Percentiles rank a stretch among this genome's conserved stretches.
Evolutionary conservation across 2,329 filamentous ascomycete genomes (phyloP).

Genomic region (Aureobasidium melanogenum): DNA sequence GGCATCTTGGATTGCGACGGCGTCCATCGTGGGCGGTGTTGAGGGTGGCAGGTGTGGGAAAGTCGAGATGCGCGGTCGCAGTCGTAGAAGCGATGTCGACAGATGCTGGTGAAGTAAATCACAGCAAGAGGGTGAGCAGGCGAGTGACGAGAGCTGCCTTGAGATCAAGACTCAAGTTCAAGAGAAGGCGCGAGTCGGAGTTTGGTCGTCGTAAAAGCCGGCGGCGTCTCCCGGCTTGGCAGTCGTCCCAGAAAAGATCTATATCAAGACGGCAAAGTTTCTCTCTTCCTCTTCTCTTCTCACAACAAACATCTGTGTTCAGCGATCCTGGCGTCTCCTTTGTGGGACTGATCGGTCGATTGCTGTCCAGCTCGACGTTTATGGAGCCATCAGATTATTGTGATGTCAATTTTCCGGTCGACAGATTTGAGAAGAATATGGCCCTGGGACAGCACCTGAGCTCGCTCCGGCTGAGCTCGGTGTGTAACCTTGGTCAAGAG

Average conservation of each 20-base stretch:
- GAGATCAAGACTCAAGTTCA: not conserved
- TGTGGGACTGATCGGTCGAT: slow-evolving; percentile 60
- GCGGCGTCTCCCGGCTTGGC: slow-evolving; percentile 7
- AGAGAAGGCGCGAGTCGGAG: not conserved
- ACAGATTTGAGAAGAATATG: slow-evolving; percentile 81
- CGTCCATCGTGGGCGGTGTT: slow-evolving; percentile 24
- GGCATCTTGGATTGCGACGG: slow-evolving; percentile 77
- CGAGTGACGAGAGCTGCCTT: not conserved
- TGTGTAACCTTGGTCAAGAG: slow-evolving; percentile 45
- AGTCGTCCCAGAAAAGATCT: not conserved
- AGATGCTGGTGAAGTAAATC: not conserved
- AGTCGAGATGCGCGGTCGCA: not conserved
- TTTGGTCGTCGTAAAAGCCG: slow-evolving; percentile 1
- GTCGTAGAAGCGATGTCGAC: not conserved
- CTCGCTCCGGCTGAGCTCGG: slow-evolving; percentile 63
- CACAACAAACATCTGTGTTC: slow-evolving; percentile 71
- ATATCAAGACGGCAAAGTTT: slow-evolving; percentile 12
- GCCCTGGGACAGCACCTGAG: slow-evolving; percentile 47
- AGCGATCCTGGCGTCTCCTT: slow-evolving; percentile 57
- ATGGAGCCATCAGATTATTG: slow-evolving; percentile 64
- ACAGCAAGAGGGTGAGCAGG: not conserved
- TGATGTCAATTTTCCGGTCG: slow-evolving; percentile 88
- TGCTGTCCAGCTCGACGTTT: slow-evolving; percentile 77
- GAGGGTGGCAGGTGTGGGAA: slow-evolving; percentile 12
- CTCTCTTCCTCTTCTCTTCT: slow-evolving; percentile 32